A percentile compares a stretch with the other conserved stretches of the same genome.
phyloP scores from a whole-genome alignment of 2,329 filamentous ascomycete species.

The Chaetomium olivaceum region DNA sequence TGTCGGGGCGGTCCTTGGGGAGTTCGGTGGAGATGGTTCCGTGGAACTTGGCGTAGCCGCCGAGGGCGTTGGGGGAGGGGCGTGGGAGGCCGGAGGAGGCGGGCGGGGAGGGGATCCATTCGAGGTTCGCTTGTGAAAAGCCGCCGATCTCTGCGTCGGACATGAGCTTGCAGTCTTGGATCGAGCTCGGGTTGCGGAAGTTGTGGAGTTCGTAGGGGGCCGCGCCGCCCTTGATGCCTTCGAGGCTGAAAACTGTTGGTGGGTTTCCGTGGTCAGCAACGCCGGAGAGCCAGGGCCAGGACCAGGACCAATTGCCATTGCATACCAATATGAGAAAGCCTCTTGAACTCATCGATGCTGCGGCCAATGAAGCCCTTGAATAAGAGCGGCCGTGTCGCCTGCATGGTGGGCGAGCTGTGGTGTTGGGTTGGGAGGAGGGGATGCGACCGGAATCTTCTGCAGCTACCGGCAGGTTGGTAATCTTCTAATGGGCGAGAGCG shows the following conservation, averaged over 20 bases:
- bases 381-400: constrained; percentile 36
- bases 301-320: not conserved
- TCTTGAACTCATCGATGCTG: constrained; percentile 61
- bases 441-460: not conserved
- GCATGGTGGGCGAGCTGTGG: constrained; percentile 27
- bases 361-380: constrained; percentile 58
- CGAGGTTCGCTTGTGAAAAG: constrained; percentile 72
- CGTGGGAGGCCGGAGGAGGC: constrained; percentile 22
- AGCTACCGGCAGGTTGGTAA: constrained; percentile 1
- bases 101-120: constrained; percentile 52
- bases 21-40: constrained; percentile 85
- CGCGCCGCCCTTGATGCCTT: constrained; percentile 65
- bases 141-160: constrained; percentile 85
- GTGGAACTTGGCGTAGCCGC: constrained; percentile 77
- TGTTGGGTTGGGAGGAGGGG: not conserved
- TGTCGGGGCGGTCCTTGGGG: constrained; percentile 69
- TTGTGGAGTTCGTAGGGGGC: constrained; percentile 64
- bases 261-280: constrained; percentile 11
- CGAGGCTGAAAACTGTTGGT: constrained; percentile 63
- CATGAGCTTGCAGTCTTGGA: constrained; percentile 71
- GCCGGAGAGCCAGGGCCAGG: not conserved
- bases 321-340: constrained; percentile 57
- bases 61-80: constrained; percentile 38
- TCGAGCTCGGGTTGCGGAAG: constrained; percentile 55
- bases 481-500: constrained; percentile 18